Conservation (phyloP, 2,329 filamentous ascomycete species). For the Talaromyces sp. region DNA sequence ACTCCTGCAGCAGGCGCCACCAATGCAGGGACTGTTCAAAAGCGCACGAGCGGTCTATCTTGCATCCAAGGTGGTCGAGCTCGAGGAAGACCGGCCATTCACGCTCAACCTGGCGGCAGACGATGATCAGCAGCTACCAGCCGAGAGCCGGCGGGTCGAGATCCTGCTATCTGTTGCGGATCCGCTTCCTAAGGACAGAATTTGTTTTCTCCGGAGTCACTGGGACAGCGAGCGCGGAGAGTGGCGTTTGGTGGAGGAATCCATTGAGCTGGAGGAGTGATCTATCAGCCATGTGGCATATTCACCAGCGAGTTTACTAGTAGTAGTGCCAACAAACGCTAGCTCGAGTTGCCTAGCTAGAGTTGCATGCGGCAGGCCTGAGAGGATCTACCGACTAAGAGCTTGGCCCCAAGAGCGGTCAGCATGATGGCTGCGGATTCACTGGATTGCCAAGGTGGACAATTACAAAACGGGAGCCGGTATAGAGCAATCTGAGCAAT, state of each 20-base stretch:
- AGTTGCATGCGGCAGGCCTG: neutral
- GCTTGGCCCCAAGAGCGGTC: neutral
- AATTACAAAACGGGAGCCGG: no score
- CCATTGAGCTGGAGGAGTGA: neutral
- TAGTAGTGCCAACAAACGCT: neutral
- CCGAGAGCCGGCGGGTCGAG: neutral
- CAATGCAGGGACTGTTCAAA: slow-evolving; percentile 23
- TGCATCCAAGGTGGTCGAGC: slow-evolving; percentile 15
- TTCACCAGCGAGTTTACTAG: neutral
- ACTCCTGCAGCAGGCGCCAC: slow-evolving; percentile 17
- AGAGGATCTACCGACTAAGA: neutral
- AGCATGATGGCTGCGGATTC: neutral
- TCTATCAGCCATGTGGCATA: neutral
- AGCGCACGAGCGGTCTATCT: slow-evolving; percentile 16
- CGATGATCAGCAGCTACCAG: neutral
- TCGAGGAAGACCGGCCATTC: slow-evolving; percentile 14
- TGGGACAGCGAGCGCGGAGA: neutral
- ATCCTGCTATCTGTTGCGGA: neutral
- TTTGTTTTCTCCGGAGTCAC: neutral
- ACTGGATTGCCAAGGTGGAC: no score
- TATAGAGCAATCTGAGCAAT: neutral
- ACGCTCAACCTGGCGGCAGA: neutral
- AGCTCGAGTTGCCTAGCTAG: no score
- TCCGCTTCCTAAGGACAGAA: neutral
- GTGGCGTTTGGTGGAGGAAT: neutral